A percentile compares a stretch with the other conserved stretches of the same genome.
Conservation (phyloP, 176 grass and related monocot species). For the Rhynchospora pubera region DNA sequence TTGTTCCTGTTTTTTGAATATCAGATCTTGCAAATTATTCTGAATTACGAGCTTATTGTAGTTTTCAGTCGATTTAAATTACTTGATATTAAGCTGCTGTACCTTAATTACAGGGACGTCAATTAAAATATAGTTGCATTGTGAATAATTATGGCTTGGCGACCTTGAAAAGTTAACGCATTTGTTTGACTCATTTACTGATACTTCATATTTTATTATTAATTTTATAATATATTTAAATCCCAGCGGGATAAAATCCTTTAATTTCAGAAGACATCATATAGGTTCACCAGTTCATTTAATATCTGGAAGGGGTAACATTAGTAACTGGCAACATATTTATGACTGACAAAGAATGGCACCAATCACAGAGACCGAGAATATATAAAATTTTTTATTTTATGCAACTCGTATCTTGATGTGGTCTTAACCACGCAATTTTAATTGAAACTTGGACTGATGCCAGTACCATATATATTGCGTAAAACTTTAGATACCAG, state of each 20-base stretch:
- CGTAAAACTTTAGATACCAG: not conserved
- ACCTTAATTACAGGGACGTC: not conserved
- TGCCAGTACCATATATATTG: not conserved
- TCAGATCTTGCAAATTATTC: too few relatives aligned
- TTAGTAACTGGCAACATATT: not conserved
- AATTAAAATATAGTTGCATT: not conserved
- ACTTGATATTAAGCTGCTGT: not conserved
- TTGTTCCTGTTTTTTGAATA: too few relatives aligned
- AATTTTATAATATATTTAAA: not conserved
- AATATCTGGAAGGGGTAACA: not conserved
- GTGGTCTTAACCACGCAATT: not conserved
- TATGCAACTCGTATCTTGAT: not conserved
- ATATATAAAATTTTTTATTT: not conserved
- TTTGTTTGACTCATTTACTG: slow-evolving; percentile 4
- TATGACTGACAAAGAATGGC: not conserved
- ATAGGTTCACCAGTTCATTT: not conserved
- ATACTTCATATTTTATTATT: not conserved
- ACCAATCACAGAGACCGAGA: not conserved
- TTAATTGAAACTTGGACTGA: not conserved
- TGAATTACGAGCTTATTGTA: too few relatives aligned
- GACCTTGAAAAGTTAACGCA: slow-evolving; percentile 3
- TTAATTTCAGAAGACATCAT: not conserved
- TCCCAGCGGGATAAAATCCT: not conserved
- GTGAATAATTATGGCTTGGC: not conserved
- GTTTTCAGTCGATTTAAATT: not conserved